phyloP scores from a whole-genome alignment of 148 eudicot genomes.

The Talinum fruticosum region DNA sequence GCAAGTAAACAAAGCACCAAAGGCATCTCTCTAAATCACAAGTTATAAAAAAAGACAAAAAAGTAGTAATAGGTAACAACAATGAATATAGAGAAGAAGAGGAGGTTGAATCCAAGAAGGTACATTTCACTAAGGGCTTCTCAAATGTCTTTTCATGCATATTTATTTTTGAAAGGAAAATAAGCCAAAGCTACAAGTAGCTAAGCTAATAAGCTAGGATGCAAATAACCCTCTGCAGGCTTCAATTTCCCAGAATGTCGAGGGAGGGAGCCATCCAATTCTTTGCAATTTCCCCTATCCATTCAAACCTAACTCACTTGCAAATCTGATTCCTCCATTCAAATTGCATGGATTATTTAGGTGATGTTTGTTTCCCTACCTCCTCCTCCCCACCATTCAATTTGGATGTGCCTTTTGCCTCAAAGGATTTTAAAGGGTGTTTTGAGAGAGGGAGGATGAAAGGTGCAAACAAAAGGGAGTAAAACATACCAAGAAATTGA shows the following conservation, averaged over 20 bases:
- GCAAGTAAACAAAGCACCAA: neutral
- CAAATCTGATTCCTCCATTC: neutral
- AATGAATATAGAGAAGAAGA: neutral
- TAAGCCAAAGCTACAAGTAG: neutral
- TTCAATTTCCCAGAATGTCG: conserved; percentile 27
- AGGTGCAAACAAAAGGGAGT: no score
- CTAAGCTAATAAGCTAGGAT: conserved; percentile 12
- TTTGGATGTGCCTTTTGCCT: no score
- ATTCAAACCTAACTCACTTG: neutral
- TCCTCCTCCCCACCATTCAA: no score
- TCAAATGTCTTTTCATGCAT: conserved; percentile 16
- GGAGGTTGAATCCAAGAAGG: neutral
- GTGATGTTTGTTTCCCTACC: neutral
- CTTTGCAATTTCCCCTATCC: neutral
- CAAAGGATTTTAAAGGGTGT: no score
- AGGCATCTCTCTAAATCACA: neutral
- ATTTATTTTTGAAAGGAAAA: neutral
- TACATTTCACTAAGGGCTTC: conserved; percentile 1
- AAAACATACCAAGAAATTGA: no score
- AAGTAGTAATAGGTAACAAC: neutral
- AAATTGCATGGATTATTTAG: neutral
- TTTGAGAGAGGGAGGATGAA: no score
- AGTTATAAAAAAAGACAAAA: neutral
- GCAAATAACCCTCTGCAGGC: conserved; percentile 20
- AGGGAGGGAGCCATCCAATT: neutral